Evolutionary conservation across 192 early-diverging fungal species (phyloP), one percentile per base, ranked within the genome.

Genomic region (Coemansia umbellata): DNA sequence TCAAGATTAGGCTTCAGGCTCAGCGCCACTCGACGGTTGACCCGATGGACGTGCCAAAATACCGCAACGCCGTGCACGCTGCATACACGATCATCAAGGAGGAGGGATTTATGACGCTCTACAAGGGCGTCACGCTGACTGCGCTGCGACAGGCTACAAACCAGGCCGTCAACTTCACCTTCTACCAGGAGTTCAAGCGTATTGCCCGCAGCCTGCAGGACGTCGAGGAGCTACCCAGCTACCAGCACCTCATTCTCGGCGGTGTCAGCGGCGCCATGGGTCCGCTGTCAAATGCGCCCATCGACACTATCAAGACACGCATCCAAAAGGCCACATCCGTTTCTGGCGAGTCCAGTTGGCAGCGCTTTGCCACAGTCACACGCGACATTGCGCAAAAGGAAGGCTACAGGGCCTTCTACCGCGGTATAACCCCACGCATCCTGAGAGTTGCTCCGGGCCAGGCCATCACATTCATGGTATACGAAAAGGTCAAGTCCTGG

Each of bases 91-190:
- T 98, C 65, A 74, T 94, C 50, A 85, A 84, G 58, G 94, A 95
- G 59, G 95, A 98, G 57, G 95, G 95, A 11, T 40, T 85, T 35
- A 66, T 59, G 55, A 88, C 92, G 22, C 72, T 98, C 15, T 98
- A 96, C 80, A 93, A 94, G 78, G 95, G 95, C 52, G 91, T 98
- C 3, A 83, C 85, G 10, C 78, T 98, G 48, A 98, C 95, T 2
- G 93, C 92, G 18, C 77, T 94, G 17, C 87, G 95, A 47, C 93
- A 98, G 80, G 85, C 88, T 74, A 95, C 91, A 50, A 98, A 98
- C 83, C 95, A 98, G 69, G 95, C 94, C 41, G 95, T 90, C 65
- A 98, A 98, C 83, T 98, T 98, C 70, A 96, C 95, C 1, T 90
- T 90, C 18, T 98, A 96, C 79, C 91, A 93, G 43, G 89, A 90